phyloP scores from a whole-genome alignment of 1,284 basidiomycete genomes.

The Coniferiporia weirii region DNA sequence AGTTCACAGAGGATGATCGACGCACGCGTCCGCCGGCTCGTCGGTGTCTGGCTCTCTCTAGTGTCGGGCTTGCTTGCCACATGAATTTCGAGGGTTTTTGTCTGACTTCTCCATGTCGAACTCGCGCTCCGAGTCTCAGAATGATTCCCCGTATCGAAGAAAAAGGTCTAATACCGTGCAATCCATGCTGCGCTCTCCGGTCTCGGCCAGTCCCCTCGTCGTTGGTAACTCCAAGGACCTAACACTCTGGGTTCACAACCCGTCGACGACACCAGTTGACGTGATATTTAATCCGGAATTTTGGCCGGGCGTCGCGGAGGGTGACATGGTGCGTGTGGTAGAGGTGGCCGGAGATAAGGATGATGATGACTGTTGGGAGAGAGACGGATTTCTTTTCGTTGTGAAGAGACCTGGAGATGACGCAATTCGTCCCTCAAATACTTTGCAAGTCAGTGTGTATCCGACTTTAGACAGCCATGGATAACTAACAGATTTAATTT shows the following conservation, averaged over 20 bases:
- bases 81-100: background rate
- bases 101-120: constrained; percentile 39
- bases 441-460: constrained; percentile 50
- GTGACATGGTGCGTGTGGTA: constrained; percentile 61
- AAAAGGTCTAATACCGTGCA: constrained; percentile 69
- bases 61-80: background rate
- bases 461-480: constrained; percentile 9
- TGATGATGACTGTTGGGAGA: constrained; percentile 25
- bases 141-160: constrained; percentile 44
- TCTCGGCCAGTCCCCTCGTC: constrained; percentile 40
- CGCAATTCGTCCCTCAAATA: constrained; percentile 43
- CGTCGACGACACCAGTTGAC: constrained; percentile 41
- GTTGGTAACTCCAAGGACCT: constrained; percentile 57
- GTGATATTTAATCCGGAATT: constrained; percentile 65
- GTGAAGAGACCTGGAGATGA: constrained; percentile 53
- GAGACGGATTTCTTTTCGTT: constrained; percentile 53
- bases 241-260: constrained; percentile 70
- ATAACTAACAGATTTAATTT: background rate
- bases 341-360: constrained; percentile 37
- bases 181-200: constrained; percentile 42
- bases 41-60: too few species aligned
- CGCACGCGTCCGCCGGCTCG: too few species aligned
- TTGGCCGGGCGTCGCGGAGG: constrained; percentile 71
- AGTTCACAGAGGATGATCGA: too few species aligned
- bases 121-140: constrained; percentile 58